phyloP scores from a whole-genome alignment of 2,329 filamentous ascomycete genomes.

The Colletotrichum agaves region DNA sequence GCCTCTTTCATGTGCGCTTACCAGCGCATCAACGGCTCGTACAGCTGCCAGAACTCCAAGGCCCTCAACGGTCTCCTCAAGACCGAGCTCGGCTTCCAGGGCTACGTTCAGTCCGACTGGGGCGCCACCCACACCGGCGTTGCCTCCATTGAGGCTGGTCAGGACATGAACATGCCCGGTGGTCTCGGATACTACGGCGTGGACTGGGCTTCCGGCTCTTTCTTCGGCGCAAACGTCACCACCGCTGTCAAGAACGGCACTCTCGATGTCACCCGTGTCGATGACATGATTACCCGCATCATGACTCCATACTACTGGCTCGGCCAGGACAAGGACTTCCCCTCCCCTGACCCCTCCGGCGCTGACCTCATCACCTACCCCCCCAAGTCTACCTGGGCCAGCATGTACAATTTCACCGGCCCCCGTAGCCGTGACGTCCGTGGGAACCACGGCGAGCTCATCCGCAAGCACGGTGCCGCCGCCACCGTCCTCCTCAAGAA shows the following conservation, averaged over 20 bases:
- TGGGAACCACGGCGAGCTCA: slow-evolving; percentile 64
- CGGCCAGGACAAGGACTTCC: slow-evolving; percentile 59
- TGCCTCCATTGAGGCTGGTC: slow-evolving; percentile 54
- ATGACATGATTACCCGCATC: slow-evolving; percentile 64
- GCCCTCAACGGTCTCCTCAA: slow-evolving; percentile 61
- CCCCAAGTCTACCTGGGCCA: slow-evolving; percentile 58
- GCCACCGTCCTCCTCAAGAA: slow-evolving; percentile 82
- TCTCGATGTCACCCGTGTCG: slow-evolving; percentile 51
- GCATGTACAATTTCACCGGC: slow-evolving; percentile 56
- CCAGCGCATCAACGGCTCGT: slow-evolving; percentile 59
- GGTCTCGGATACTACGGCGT: slow-evolving; percentile 48
- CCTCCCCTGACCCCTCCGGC: slow-evolving; percentile 55
- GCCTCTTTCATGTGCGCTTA: slow-evolving; percentile 57
- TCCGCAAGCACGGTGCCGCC: slow-evolving; percentile 63
- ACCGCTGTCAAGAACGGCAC: slow-evolving; percentile 60
- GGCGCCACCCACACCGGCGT: slow-evolving; percentile 53
- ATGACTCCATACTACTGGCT: slow-evolving; percentile 63
- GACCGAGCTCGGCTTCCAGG: slow-evolving; percentile 60
- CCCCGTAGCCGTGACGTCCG: slow-evolving; percentile 63
- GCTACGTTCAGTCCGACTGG: slow-evolving; percentile 58
- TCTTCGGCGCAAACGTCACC: slow-evolving; percentile 59
- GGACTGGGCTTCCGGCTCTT: slow-evolving; percentile 47
- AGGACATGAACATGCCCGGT: slow-evolving; percentile 65
- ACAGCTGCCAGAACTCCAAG: slow-evolving; percentile 61
- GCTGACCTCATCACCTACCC: slow-evolving; percentile 61